Conservation (phyloP, 805 yeast species). For the Zygosaccharomyces kombuchaensis region DNA sequence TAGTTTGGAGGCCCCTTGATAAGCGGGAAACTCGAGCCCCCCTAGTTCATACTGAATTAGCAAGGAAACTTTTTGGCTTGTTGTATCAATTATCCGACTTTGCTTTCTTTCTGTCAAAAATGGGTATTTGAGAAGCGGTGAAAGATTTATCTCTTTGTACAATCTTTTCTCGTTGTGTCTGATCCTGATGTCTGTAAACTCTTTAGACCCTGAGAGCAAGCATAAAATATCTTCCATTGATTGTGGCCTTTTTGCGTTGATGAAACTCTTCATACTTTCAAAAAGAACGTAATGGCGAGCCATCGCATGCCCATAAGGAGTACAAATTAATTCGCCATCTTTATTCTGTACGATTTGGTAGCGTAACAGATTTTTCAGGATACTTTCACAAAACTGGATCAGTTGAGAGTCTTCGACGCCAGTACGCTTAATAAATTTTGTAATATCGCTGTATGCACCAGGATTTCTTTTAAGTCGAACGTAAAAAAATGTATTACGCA, state of each 20-base stretch:
- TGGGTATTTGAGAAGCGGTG: slow-evolving; percentile 39
- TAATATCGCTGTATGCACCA: slow-evolving; percentile 35
- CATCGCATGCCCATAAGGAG: slow-evolving; percentile 47
- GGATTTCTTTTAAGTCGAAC: slow-evolving; percentile 42
- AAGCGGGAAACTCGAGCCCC: slow-evolving; percentile 44
- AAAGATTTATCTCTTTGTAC: slow-evolving; percentile 41
- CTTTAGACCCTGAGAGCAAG: slow-evolving; percentile 37
- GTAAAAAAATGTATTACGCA: slow-evolving; percentile 47
- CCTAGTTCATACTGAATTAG: slow-evolving; percentile 49
- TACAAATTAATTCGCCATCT: slow-evolving; percentile 25
- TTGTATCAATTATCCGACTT: slow-evolving; percentile 22
- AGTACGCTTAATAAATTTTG: slow-evolving; percentile 16
- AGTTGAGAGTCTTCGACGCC: slow-evolving; percentile 33
- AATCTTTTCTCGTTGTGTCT: slow-evolving; percentile 44
- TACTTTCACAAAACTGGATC: slow-evolving; percentile 33
- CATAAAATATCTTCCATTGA: slow-evolving; percentile 21
- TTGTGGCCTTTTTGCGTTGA: slow-evolving; percentile 19
- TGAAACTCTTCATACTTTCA: slow-evolving; percentile 40
- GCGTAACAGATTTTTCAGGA: slow-evolving; percentile 34
- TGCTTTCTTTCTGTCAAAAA: slow-evolving; percentile 31
- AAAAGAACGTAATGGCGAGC: slow-evolving; percentile 44
- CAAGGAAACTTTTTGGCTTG: slow-evolving; percentile 39
- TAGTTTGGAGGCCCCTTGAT: slow-evolving; percentile 38
- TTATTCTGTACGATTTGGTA: slow-evolving; percentile 30
- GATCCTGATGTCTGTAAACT: slow-evolving; percentile 40